A percentile compares a stretch with the other conserved stretches of the same genome.
phyloP scores from a whole-genome alignment of 1,139 yeast genomes.

The Debaryomyces udenii region DNA sequence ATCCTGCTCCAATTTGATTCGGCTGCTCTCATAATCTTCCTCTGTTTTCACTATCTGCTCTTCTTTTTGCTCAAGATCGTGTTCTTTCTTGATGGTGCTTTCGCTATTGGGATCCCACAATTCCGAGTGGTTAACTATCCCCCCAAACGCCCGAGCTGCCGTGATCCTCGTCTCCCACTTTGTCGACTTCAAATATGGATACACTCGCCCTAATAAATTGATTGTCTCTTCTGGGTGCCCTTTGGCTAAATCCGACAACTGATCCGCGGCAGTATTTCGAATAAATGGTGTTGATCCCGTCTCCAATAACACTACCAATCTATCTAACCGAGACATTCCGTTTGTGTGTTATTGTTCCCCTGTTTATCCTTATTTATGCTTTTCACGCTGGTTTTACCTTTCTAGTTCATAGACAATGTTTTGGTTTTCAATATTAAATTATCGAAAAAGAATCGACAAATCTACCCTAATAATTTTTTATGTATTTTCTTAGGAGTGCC shows the following conservation, averaged over 20 bases:
- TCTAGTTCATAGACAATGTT: slow-evolving; percentile 7
- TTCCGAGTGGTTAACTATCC: slow-evolving; percentile 77
- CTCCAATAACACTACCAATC: slow-evolving; percentile 79
- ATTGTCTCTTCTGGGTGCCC: slow-evolving; percentile 93
- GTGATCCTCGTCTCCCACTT: slow-evolving; percentile 97
- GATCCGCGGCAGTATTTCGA: slow-evolving; percentile 96
- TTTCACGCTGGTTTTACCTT: neutral
- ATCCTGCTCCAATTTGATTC: slow-evolving; percentile 46
- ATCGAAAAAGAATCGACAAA: slow-evolving; percentile 9
- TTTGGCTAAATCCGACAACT: slow-evolving; percentile 89
- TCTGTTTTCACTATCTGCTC: slow-evolving; percentile 24
- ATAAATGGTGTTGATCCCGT: slow-evolving; percentile 95
- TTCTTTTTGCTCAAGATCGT: slow-evolving; percentile 24
- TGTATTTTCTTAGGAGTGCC: neutral
- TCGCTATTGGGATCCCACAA: slow-evolving; percentile 81
- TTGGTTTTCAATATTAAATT: neutral
- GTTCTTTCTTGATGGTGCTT: slow-evolving; percentile 27
- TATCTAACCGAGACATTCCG: slow-evolving; percentile 58
- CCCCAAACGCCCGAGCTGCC: slow-evolving; percentile 95
- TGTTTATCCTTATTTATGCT: neutral
- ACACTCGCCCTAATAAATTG: slow-evolving; percentile 81
- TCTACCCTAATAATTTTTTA: neutral
- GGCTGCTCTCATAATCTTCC: slow-evolving; percentile 27
- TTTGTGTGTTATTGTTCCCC: slow-evolving; percentile 4
- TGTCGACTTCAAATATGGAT: slow-evolving; percentile 78